Percentiles rank a stretch among this genome's conserved stretches.
These are phyloP conservation scores for Byssoonygena ceratinophila DNA, from an alignment of 2,329 filamentous ascomycete genomes.

Conservation along the genomic window DNA sequence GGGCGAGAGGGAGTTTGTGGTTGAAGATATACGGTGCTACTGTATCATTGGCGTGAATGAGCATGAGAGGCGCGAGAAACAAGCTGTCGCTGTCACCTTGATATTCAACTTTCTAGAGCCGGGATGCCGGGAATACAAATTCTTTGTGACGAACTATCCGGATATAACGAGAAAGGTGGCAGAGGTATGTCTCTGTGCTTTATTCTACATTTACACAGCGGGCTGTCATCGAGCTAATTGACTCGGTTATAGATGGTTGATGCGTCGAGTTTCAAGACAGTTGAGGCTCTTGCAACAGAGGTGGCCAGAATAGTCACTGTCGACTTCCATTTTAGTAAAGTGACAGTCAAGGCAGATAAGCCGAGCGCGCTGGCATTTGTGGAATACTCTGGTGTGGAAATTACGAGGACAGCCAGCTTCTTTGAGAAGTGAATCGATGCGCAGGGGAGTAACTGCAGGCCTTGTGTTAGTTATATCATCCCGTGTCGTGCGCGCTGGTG, in stretches of 20 bases:
- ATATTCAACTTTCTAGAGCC: constrained; percentile 27
- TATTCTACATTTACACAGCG: no score
- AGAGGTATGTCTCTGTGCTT: constrained; percentile 29
- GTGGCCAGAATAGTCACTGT: constrained; percentile 39
- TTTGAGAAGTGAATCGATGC: constrained; percentile 23
- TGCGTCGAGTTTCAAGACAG: constrained; percentile 40
- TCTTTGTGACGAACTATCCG: constrained; percentile 31
- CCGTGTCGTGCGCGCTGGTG: no score
- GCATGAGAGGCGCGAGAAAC: constrained; percentile 43
- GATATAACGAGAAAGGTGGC: constrained; percentile 31
- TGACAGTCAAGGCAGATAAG: constrained; percentile 42
- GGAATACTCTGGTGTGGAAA: constrained; percentile 39
- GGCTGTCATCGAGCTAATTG: no score
- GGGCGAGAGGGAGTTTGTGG: constrained; percentile 31
- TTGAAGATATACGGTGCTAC: constrained; percentile 36
- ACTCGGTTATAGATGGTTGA: constrained; percentile 33
- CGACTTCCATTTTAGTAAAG: constrained; percentile 36
- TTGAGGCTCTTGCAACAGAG: constrained; percentile 42
- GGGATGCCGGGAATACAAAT: constrained; percentile 19
- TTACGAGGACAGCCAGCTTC: constrained; percentile 38
- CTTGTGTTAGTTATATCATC: no score
- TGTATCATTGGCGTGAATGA: constrained; percentile 45
- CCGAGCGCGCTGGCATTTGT: constrained; percentile 43
- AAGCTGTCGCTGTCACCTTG: constrained; percentile 37
- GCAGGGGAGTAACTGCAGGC: no score